phyloP scores from a whole-genome alignment of 2,329 filamentous ascomycete genomes.

The Trichoderma endophyticum region DNA sequence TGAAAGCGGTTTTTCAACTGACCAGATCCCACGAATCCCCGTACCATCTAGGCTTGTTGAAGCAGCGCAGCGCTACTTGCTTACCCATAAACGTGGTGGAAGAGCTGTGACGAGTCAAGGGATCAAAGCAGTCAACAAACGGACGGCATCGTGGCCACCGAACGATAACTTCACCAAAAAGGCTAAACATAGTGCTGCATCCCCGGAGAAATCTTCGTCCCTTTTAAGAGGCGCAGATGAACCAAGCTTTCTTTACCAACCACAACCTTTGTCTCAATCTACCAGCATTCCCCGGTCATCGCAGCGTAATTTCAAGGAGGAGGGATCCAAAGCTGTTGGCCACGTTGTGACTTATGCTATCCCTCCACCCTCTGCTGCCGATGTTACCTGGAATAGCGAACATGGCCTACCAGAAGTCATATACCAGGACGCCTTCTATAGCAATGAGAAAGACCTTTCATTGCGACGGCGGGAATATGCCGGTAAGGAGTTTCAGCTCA shows the following conservation, averaged over 20 bases:
- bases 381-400: conserved; percentile 26
- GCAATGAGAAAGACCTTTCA: conserved; percentile 79
- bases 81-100: neutral
- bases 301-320: neutral
- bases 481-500: conserved; percentile 77
- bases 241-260: neutral
- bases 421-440: conserved; percentile 84
- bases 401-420: conserved; percentile 59
- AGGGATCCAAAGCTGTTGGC: neutral
- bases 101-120: neutral
- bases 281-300: neutral
- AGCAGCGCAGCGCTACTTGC: neutral
- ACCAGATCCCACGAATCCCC: neutral
- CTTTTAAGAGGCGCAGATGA: neutral
- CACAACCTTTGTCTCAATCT: neutral
- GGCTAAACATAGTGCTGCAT: neutral
- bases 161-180: neutral
- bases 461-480: conserved; percentile 76
- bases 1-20: neutral
- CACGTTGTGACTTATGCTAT: conserved; percentile 27
- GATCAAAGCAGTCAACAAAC: neutral
- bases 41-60: neutral
- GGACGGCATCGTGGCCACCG: neutral
- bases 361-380: conserved; percentile 27
- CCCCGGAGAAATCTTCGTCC: neutral